phyloP scores from a whole-genome alignment of 2,329 filamentous ascomycete genomes.

The Fusarium ramigenum region DNA sequence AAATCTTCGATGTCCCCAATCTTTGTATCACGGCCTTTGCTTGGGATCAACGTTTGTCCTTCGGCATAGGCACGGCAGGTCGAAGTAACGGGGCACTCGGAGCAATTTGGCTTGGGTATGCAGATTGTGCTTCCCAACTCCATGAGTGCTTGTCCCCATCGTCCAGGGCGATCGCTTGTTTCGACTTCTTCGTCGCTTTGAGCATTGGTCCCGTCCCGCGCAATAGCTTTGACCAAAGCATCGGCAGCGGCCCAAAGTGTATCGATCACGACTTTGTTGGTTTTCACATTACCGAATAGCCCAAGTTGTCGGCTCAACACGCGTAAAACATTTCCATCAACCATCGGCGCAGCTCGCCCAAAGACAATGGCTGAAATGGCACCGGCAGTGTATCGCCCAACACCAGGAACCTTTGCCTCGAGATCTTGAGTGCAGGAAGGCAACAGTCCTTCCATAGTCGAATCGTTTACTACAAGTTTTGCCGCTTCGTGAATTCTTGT shows the following conservation, averaged over 20 bases:
- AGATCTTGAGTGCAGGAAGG: constrained; percentile 58
- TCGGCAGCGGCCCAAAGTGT: constrained; percentile 67
- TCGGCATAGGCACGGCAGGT: constrained; percentile 64
- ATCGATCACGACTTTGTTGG: constrained; percentile 62
- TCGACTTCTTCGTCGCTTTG: constrained; percentile 39
- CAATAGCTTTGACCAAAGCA: constrained; percentile 62
- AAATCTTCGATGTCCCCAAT: constrained; percentile 60
- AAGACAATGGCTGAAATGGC: constrained; percentile 71
- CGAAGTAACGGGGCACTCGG: constrained; percentile 58
- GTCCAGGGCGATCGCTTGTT: constrained; percentile 62
- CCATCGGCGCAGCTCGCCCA: constrained; percentile 66
- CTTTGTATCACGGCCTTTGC: constrained; percentile 12
- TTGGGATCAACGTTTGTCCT: constrained; percentile 48
- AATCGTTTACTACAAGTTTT: constrained; percentile 57
- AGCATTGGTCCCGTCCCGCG: constrained; percentile 47
- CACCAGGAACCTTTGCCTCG: constrained; percentile 63
- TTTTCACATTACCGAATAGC: constrained; percentile 64
- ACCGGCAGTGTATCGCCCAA: constrained; percentile 70
- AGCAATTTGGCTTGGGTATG: constrained; percentile 66
- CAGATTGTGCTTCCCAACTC: constrained; percentile 72
- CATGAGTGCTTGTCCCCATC: constrained; percentile 73
- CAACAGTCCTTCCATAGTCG: constrained; percentile 56
- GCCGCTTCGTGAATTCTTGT: constrained; percentile 68
- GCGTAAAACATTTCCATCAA: constrained; percentile 70
- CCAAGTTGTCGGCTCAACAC: constrained; percentile 70